phyloP scores from a whole-genome alignment of 2,329 filamentous ascomycete species.

The Monilinia fructigena region DNA sequence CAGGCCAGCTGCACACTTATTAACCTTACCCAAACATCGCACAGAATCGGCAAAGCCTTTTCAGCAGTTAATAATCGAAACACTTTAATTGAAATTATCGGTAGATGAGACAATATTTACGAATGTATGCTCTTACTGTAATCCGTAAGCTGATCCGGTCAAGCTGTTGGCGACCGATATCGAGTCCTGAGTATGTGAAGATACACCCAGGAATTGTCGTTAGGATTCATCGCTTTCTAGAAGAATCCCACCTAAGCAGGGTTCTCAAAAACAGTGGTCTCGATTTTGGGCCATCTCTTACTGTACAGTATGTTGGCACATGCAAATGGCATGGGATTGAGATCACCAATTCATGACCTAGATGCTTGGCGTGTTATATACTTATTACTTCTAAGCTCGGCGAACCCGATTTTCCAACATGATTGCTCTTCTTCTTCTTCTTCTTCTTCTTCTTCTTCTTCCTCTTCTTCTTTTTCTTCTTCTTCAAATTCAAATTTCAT shows the following conservation, averaged over 20 bases:
- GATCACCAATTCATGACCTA: not conserved
- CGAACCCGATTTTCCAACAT: no score
- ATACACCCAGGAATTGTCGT: not conserved
- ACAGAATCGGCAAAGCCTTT: not conserved
- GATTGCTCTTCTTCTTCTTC: no score
- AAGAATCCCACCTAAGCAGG: not conserved
- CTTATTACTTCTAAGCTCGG: slow-evolving; percentile 1
- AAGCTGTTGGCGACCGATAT: not conserved
- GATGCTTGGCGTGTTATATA: not conserved
- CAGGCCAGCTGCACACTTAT: not conserved
- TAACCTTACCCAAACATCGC: not conserved
- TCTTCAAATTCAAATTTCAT: not conserved
- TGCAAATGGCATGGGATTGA: not conserved
- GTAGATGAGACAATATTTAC: no score
- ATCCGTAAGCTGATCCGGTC: not conserved
- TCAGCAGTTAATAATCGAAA: not conserved
- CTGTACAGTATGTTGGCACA: slow-evolving; percentile 1
- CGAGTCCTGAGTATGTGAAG: not conserved
- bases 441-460: not conserved
- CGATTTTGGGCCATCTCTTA: not conserved
- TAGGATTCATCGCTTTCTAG: slow-evolving; percentile 2
- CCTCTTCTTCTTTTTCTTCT: not conserved
- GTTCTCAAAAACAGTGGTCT: not conserved
- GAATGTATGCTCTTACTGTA: not conserved
- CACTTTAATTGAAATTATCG: not conserved